Percentiles rank a stretch among this genome's conserved stretches.
Conservation (phyloP, 495 filamentous ascomycete species). For the Beverwykella pulmonaria region DNA sequence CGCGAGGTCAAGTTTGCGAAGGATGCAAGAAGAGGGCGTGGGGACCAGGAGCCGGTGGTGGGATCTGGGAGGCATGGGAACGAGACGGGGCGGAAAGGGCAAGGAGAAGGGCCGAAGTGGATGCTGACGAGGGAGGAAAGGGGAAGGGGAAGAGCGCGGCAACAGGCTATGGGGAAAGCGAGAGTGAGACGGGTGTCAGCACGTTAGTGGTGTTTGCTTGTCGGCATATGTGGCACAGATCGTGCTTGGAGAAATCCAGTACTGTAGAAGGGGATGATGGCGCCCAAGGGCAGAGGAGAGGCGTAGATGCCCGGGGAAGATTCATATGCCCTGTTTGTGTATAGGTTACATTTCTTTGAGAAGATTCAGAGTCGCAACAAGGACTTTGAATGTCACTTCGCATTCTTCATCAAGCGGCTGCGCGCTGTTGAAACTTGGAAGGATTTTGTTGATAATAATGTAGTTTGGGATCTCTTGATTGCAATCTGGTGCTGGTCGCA, state of each 20-base stretch:
- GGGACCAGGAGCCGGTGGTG: slow-evolving; percentile 81
- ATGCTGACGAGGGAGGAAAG: slow-evolving; percentile 35
- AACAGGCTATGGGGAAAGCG: slow-evolving; percentile 20
- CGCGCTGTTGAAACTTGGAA: not conserved
- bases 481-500: too few species aligned
- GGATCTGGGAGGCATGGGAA: slow-evolving; percentile 82
- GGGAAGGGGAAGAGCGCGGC: slow-evolving; percentile 17
- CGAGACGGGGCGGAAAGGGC: slow-evolving; percentile 37
- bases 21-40: slow-evolving; percentile 80
- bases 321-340: slow-evolving; percentile 35
- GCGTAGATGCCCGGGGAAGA: slow-evolving; percentile 7
- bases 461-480: not conserved
- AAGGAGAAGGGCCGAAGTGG: slow-evolving; percentile 32
- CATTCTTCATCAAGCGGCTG: not conserved
- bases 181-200: slow-evolving; percentile 16
- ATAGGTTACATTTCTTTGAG: slow-evolving; percentile 11
- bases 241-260: slow-evolving; percentile 39
- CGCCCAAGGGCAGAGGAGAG: slow-evolving; percentile 51
- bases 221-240: slow-evolving; percentile 46
- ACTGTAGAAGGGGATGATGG: slow-evolving; percentile 23
- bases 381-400: not conserved
- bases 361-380: not conserved
- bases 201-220: slow-evolving; percentile 49
- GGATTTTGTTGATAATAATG: too few species aligned
- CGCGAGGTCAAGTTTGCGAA: slow-evolving; percentile 82